Base-by-base conservation (phyloP, 2,329 filamentous ascomycete species). In the Cercospora janseana region DNA sequence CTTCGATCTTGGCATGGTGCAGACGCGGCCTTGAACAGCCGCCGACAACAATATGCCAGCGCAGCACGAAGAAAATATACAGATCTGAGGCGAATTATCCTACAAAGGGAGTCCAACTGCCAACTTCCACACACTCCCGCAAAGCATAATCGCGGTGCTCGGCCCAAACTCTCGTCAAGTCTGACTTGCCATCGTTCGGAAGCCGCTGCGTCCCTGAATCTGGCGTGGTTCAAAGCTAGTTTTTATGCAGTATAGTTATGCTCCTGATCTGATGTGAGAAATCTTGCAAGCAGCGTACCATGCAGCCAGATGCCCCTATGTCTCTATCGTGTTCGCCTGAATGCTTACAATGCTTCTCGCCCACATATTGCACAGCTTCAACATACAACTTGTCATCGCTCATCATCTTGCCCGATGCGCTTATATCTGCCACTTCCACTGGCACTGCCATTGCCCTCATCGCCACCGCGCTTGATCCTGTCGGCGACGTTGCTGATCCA, bases 401-500 rank as follows among this genome's bases (percentile, higher is more conserved):
- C 64, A 13, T 72, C 70, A 15, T 75, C 69, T 55, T 76, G 74
- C 12, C 69, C 73, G 15, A 78, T 65, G 13, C 68, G 61, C 60
- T 69, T 72, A 59, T 78, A 78, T 58, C 69, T 70, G 27, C 72
- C 74, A 56, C 72, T 71, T 16, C 70, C 71, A 9, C 59, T 56
- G 2, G 60, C 63, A 38, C 60, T 63, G 6, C 51, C 51, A 48
- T 72, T 63, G 6, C 51, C 51, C 46, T 72, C 70, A 28, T 72
- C 72, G 66, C 72, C 79, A 56, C 64, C 73, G 51, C 77, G 75
- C 60, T 75, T 79, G 29, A 86, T 79, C 8, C 41, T 42, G 16
- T 53, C 50, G 4, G 50, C 69, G 12, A 87, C 79, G 32, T 80
- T 80, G 35, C 78, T 81, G 59, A 87, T 86, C 84, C 85, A 87